phyloP scores from a whole-genome alignment of 2,329 filamentous ascomycete genomes.

The Clonostachys rhizophaga region DNA sequence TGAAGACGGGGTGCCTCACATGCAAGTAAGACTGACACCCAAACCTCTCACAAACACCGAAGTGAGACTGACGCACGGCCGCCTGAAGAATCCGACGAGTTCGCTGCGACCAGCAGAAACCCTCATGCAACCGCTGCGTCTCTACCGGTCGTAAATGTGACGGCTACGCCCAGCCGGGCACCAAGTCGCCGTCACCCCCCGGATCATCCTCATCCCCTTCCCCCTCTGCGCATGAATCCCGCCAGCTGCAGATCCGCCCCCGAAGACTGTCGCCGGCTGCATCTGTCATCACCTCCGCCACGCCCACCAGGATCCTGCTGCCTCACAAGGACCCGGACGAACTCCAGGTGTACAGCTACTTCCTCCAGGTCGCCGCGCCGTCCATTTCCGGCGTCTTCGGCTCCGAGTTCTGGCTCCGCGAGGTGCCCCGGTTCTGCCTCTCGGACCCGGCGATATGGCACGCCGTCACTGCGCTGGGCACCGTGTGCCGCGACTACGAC shows the following conservation, averaged over 20 bases:
- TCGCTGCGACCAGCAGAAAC: constrained; percentile 22
- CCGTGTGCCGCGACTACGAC: constrained; percentile 5
- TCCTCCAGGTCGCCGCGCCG: constrained; percentile 7
- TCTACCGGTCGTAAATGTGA: constrained; percentile 14
- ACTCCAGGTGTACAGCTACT: constrained; percentile 2
- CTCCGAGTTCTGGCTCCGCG: constrained; percentile 28
- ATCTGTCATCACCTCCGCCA: background rate
- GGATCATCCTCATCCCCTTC: background rate
- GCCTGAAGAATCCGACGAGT: constrained; percentile 15
- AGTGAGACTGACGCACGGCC: background rate
- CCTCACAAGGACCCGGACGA: constrained; percentile 2
- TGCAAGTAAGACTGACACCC: background rate
- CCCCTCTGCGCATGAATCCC: background rate
- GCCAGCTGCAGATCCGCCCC: background rate
- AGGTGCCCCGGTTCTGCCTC: constrained; percentile 28
- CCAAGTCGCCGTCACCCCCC: background rate
- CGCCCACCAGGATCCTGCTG: background rate
- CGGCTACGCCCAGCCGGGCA: constrained; percentile 17
- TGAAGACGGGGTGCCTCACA: background rate
- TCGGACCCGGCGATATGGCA: constrained; percentile 33
- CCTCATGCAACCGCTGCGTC: constrained; percentile 16
- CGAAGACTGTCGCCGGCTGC: background rate
- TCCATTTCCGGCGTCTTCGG: constrained; percentile 24
- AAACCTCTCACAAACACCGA: background rate
- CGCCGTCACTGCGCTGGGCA: constrained; percentile 31